Evolutionary conservation across 2,329 filamentous ascomycete genomes (phyloP).

Genomic region (Periconia macrospinosa): DNA sequence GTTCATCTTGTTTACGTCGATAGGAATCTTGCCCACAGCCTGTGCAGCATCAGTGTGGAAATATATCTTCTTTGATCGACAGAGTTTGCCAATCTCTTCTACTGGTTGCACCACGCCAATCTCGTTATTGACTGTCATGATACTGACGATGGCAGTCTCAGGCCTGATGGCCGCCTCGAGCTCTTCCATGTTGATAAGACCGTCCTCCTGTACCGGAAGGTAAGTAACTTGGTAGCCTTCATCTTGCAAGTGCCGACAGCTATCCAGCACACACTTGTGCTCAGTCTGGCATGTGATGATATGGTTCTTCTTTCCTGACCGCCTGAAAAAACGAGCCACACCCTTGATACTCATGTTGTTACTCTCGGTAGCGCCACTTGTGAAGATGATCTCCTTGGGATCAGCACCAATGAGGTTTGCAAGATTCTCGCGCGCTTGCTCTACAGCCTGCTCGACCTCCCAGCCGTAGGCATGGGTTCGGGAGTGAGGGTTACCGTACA

Average conservation of each 20-base stretch:
- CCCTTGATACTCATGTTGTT: slow-evolving; percentile 99
- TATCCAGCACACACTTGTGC: slow-evolving; percentile 98
- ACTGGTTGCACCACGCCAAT: slow-evolving; percentile 98
- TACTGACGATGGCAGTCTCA: slow-evolving; percentile 88
- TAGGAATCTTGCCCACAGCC: slow-evolving; percentile 96
- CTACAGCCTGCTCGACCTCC: slow-evolving; percentile 94
- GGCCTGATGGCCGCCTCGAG: slow-evolving; percentile 87
- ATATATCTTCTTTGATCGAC: slow-evolving; percentile 88
- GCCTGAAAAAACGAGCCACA: slow-evolving; percentile 91
- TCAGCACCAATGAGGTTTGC: slow-evolving; percentile 90
- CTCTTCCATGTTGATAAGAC: slow-evolving; percentile 80
- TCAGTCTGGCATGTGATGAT: slow-evolving; percentile 97
- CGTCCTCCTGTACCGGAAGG: slow-evolving; percentile 82
- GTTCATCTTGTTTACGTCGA: slow-evolving; percentile 97
- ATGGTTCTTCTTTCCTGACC: slow-evolving; percentile 94
- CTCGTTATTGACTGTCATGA: slow-evolving; percentile 99
- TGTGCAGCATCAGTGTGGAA: slow-evolving; percentile 98
- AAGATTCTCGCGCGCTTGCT: slow-evolving; percentile 80
- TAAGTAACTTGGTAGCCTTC: slow-evolving; percentile 98
- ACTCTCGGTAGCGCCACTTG: slow-evolving; percentile 94
- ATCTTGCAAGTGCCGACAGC: slow-evolving; percentile 93
- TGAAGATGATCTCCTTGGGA: slow-evolving; percentile 98
- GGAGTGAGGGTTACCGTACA: slow-evolving; percentile 97
- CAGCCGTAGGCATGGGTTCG: slow-evolving; percentile 97
- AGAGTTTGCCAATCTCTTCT: slow-evolving; percentile 89